Percentiles rank a stretch among this genome's conserved stretches.
phyloP scores from a whole-genome alignment of 2,329 filamentous ascomycete species.

The Ceratocystis colombiana region DNA sequence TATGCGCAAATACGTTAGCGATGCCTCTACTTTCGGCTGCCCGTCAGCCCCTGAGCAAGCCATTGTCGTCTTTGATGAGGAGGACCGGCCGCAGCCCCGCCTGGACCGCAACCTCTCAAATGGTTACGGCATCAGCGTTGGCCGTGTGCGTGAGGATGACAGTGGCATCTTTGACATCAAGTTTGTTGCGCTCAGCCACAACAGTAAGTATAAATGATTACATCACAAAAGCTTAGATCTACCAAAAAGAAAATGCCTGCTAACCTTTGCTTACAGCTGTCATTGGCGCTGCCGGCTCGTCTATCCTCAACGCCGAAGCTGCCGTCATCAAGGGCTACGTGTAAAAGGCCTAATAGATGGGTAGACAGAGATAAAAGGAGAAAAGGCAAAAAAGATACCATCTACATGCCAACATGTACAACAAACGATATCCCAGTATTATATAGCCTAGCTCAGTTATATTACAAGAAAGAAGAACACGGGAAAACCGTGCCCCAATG shows the following conservation, averaged over 20 bases:
- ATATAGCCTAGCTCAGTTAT: neutral
- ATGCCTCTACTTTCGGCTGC: slow-evolving; percentile 74
- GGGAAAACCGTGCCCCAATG: too few species aligned
- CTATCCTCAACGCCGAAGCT: slow-evolving; percentile 87
- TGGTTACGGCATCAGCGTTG: slow-evolving; percentile 86
- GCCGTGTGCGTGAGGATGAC: slow-evolving; percentile 74
- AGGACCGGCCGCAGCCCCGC: slow-evolving; percentile 81
- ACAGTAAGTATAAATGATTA: slow-evolving; percentile 39
- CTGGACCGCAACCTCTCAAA: slow-evolving; percentile 75
- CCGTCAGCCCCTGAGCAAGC: slow-evolving; percentile 72
- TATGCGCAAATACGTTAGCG: slow-evolving; percentile 68
- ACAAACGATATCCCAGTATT: neutral
- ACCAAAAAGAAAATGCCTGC: slow-evolving; percentile 22
- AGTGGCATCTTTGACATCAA: slow-evolving; percentile 88
- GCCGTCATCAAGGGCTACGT: slow-evolving; percentile 81
- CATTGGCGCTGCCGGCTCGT: slow-evolving; percentile 91
- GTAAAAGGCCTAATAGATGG: slow-evolving; percentile 34
- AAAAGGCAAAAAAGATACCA: neutral
- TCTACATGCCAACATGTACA: neutral
- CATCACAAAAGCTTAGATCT: neutral
- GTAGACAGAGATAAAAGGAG: neutral
- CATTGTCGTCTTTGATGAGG: slow-evolving; percentile 82
- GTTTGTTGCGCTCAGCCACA: slow-evolving; percentile 85
- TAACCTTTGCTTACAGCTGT: slow-evolving; percentile 53
- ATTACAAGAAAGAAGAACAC: slow-evolving; percentile 1